These are phyloP conservation scores for Casaregolazyma suthepensis DNA, from an alignment of 1,139 yeast species.

Conservation along the genomic window DNA sequence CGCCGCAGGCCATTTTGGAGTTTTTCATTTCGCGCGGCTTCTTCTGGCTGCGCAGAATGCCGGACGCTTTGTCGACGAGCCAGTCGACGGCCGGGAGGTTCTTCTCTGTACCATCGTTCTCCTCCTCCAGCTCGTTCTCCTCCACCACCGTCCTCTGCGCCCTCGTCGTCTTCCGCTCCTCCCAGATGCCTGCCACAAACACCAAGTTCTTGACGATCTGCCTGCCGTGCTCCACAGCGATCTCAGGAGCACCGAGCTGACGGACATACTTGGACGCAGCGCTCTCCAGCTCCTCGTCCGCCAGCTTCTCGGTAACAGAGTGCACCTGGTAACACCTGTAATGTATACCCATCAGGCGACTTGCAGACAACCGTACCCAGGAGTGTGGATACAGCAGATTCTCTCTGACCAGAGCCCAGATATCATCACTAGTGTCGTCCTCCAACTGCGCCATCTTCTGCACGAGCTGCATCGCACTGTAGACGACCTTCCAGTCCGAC, in stretches of 20 bases:
- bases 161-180: constrained; percentile 33
- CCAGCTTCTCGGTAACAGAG: constrained; percentile 14
- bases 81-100: constrained; percentile 47
- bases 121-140: constrained; percentile 26
- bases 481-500: constrained; percentile 65
- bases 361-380: constrained; percentile 75
- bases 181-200: constrained; percentile 59
- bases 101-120: too few relatives aligned
- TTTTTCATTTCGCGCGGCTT: constrained; percentile 45
- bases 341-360: constrained; percentile 54
- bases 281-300: constrained; percentile 43
- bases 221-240: constrained; percentile 57
- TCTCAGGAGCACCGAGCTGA: constrained; percentile 73
- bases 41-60: constrained; percentile 61
- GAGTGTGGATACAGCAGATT: constrained; percentile 78
- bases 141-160: constrained; percentile 25
- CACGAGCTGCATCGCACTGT: constrained; percentile 56
- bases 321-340: constrained; percentile 35
- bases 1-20: constrained; percentile 58
- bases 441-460: constrained; percentile 23
- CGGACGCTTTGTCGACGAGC: constrained; percentile 55
- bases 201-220: constrained; percentile 67
- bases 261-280: constrained; percentile 64
- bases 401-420: constrained; percentile 52
- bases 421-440: constrained; percentile 19